Percentiles rank a stretch among this genome's conserved stretches.
Evolutionary conservation across 2,329 filamentous ascomycete genomes (phyloP).

Genomic region (Nothopassalora personata): DNA sequence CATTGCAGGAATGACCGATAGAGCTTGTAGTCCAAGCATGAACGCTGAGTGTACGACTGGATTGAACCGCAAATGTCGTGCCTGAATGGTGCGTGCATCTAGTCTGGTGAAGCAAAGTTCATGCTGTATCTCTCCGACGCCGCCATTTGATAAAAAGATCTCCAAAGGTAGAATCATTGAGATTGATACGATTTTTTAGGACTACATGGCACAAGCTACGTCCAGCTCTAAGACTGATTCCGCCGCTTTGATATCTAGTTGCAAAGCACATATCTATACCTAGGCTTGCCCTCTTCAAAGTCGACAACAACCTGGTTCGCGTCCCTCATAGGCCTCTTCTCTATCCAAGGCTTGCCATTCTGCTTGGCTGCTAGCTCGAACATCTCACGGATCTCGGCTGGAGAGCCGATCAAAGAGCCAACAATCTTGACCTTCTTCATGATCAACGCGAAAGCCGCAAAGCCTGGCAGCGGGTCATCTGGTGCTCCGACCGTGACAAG

Average conservation of each 20-base stretch:
- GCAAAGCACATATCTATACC: constrained; percentile 35
- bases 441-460: constrained; percentile 56
- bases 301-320: constrained; percentile 55
- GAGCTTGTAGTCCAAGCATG: too few relatives aligned
- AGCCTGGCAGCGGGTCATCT: constrained; percentile 51
- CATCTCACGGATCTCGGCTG: constrained; percentile 57
- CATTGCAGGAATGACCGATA: too few relatives aligned
- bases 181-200: too few relatives aligned
- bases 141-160: too few relatives aligned
- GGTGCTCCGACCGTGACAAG: constrained; percentile 63
- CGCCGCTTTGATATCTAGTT: constrained; percentile 4
- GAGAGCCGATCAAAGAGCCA: constrained; percentile 47
- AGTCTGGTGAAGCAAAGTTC: too few relatives aligned
- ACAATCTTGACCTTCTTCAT: constrained; percentile 47
- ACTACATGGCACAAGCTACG: too few relatives aligned
- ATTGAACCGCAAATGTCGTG: too few relatives aligned
- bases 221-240: too few relatives aligned
- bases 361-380: constrained; percentile 54
- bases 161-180: too few relatives aligned
- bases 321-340: constrained; percentile 55
- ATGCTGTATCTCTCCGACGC: too few relatives aligned
- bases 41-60: too few relatives aligned
- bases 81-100: too few relatives aligned
- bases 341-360: constrained; percentile 56
- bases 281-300: constrained; percentile 51